phyloP scores from a whole-genome alignment of 2,329 filamentous ascomycete species.

The Ascochyta rabiei region DNA sequence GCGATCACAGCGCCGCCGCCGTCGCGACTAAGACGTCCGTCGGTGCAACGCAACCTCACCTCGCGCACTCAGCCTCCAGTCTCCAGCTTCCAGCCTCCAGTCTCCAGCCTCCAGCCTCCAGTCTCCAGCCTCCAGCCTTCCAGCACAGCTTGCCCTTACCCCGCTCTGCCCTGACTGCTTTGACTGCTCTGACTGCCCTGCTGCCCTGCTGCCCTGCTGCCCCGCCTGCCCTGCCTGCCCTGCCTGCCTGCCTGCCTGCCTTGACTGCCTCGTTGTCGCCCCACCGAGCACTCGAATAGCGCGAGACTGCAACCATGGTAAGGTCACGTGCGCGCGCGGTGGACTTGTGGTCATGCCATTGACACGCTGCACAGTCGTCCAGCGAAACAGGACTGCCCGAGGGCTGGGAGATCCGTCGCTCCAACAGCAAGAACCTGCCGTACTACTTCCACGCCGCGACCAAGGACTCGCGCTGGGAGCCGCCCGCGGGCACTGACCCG shows the following conservation, averaged over 20 bases:
- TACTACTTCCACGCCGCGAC: slow-evolving; percentile 95
- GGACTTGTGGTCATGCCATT: background rate
- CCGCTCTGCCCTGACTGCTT: background rate
- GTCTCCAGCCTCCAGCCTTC: too few relatives aligned
- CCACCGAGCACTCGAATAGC: background rate
- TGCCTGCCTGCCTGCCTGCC: too few relatives aligned
- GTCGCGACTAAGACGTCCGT: slow-evolving; percentile 16
- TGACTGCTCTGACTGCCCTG: background rate
- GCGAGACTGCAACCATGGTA: slow-evolving; percentile 33
- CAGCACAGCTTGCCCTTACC: slow-evolving; percentile 5
- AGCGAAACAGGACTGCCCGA: slow-evolving; percentile 70
- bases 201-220: background rate
- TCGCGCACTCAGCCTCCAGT: too few relatives aligned
- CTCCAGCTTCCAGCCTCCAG: too few relatives aligned
- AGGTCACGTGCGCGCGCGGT: slow-evolving; percentile 6
- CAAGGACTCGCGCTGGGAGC: slow-evolving; percentile 94
- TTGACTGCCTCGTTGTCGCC: background rate
- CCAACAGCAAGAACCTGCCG: slow-evolving; percentile 96
- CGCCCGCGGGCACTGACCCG: slow-evolving; percentile 83
- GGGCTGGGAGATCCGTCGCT: slow-evolving; percentile 95
- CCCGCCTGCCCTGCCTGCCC: too few relatives aligned
- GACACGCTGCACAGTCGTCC: slow-evolving; percentile 35
- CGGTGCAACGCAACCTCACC: slow-evolving; percentile 16
- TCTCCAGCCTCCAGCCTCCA: too few relatives aligned
- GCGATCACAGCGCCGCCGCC: slow-evolving; percentile 27